Percentiles rank a stretch among this genome's conserved stretches.
Evolutionary conservation across 805 yeast genomes (phyloP).

Genomic region (Saccharomyces jurei): DNA sequence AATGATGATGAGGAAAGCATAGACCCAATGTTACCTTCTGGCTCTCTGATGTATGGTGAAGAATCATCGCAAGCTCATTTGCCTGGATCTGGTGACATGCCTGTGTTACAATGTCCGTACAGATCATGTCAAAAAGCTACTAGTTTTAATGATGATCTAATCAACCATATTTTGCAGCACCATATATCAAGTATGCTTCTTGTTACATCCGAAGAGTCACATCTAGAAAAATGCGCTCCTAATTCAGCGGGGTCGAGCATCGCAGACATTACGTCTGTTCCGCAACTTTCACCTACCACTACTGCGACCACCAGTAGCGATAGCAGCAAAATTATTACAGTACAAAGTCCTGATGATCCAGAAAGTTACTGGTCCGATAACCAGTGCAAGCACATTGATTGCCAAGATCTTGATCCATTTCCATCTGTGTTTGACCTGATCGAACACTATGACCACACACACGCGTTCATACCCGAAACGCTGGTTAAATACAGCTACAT

Average conservation of each 20-base stretch:
- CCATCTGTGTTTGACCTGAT: constrained; percentile 13
- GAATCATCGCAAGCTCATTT: neutral
- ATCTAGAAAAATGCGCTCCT: neutral
- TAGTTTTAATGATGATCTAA: constrained; percentile 8
- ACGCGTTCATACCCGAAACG: constrained; percentile 15
- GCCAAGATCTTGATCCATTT: neutral
- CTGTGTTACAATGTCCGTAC: constrained; percentile 10
- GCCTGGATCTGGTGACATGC: neutral
- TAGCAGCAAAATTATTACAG: neutral
- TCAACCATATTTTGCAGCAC: constrained; percentile 13
- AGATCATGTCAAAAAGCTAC: constrained; percentile 9
- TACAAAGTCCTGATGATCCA: neutral
- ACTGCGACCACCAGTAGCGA: neutral
- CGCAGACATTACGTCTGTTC: neutral
- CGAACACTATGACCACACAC: constrained; percentile 21
- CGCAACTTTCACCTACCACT: neutral
- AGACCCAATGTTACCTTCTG: neutral
- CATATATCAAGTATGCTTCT: constrained; percentile 13
- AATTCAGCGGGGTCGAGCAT: neutral
- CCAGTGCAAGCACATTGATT: constrained; percentile 9
- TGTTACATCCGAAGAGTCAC: neutral
- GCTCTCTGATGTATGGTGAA: neutral
- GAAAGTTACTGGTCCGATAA: constrained; percentile 9
- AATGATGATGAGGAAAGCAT: neutral
- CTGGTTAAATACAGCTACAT: constrained; percentile 16